phyloP scores from a whole-genome alignment of 352 stramenopile genomes.

The Globisporangium viniferum region DNA sequence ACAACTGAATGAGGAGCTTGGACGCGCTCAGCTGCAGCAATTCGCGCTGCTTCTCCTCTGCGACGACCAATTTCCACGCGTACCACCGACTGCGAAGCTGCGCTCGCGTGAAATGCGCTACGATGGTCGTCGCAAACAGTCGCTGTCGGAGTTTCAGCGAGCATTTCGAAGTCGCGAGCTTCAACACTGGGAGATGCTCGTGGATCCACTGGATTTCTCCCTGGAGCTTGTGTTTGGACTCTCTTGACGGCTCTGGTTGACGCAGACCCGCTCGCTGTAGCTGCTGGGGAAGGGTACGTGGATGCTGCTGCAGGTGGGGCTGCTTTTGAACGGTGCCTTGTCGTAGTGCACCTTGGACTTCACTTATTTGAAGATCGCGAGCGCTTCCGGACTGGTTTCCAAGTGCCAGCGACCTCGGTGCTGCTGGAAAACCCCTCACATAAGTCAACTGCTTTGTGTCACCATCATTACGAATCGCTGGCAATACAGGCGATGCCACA shows the following conservation, averaged over 20 bases:
- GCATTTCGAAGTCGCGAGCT: constrained; percentile 42
- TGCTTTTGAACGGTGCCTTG: background rate
- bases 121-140: constrained; percentile 36
- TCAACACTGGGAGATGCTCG: constrained; percentile 48
- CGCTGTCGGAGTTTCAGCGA: constrained; percentile 38
- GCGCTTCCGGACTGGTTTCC: constrained; percentile 6
- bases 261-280: constrained; percentile 1
- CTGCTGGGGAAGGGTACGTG: background rate
- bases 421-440: background rate
- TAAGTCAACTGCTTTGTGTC: background rate
- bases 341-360: background rate
- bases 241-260: background rate
- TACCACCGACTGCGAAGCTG: constrained; percentile 22
- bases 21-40: constrained; percentile 25
- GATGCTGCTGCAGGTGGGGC: background rate
- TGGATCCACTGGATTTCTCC: constrained; percentile 65
- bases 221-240: constrained; percentile 17
- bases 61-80: constrained; percentile 30
- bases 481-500: background rate
- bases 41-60: constrained; percentile 24
- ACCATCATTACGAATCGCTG: background rate
- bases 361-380: background rate
- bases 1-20: constrained; percentile 24
- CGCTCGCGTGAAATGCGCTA: constrained; percentile 23
- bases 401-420: background rate